Base-by-base conservation (phyloP, 2,329 filamentous ascomycete genomes). In the Apiospora pterosperma region DNA sequence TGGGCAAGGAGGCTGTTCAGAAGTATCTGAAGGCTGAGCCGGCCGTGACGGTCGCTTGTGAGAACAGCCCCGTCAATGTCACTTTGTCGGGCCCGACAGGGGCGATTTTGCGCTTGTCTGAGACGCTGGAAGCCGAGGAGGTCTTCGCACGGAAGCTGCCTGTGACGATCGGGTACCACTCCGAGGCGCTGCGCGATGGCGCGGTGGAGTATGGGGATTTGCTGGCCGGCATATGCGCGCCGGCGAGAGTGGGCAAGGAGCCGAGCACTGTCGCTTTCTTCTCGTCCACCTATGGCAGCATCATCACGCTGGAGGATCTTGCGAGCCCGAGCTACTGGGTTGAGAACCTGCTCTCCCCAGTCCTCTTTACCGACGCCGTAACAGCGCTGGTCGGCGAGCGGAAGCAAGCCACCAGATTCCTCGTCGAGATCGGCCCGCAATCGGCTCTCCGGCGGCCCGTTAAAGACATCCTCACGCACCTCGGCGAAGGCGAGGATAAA, bases 1-100 rank as follows among this genome's bases (percentile, higher is more conserved):
- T 77, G 1, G 77, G 76, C n/a, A 73, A 77, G 8, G 74, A 75
- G 66, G 77, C 78, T 36, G 72, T 78, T 4, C 75, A 76, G 67
- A 64, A 63, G 12, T 63, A 68, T 23, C 58, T 74, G 36, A 69
- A 71, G 61, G 61, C 68, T 36, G 69, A 72, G 52, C 66, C 64
- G 44, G 73, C 74, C 2, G 59, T 61, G 36, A 72, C 68, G 41
- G 68, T 69, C 36, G 70, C 70, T 16, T 72, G 69, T 52, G 69
- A 70, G 61, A 72, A 72, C 59, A 70, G 68, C 31, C 70, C 70
- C 16, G 64, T 36, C 23, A 70, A 68, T 28, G 68, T 69, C 21
- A 71, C 69, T 0, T 64, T 70, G 25, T 71, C 70, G 7, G 70
- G 70, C 11, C 67, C 70, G 14, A 62, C 60, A 8, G 67, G 59